Evolutionary conservation across 2,329 filamentous ascomycete genomes (phyloP).

Genomic region (Tolypocladium inflatum): DNA sequence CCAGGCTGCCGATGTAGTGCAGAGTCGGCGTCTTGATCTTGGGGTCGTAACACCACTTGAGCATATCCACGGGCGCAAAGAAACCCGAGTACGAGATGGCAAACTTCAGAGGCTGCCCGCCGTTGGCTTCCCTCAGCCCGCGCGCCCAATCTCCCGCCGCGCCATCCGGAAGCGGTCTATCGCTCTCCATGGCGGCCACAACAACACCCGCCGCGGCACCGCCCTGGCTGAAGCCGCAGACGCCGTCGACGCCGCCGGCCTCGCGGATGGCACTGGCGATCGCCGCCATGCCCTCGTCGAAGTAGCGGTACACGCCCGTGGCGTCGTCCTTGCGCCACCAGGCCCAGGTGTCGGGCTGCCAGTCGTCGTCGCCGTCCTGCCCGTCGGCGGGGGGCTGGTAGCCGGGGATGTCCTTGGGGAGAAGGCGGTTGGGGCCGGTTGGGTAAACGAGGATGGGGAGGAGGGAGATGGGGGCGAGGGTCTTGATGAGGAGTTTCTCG

Average conservation of each 20-base stretch:
- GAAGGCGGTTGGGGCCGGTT: slow-evolving; percentile 56
- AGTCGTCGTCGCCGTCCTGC: slow-evolving; percentile 29
- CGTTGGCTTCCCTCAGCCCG: slow-evolving; percentile 39
- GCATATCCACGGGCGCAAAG: slow-evolving; percentile 48
- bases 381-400: slow-evolving; percentile 38
- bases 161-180: slow-evolving; percentile 15
- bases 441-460: slow-evolving; percentile 54
- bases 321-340: slow-evolving; percentile 73
- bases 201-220: slow-evolving; percentile 64
- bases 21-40: slow-evolving; percentile 66
- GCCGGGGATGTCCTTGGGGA: slow-evolving; percentile 58
- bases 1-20: slow-evolving; percentile 75
- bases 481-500: slow-evolving; percentile 69
- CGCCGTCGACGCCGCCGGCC: slow-evolving; percentile 63
- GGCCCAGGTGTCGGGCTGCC: slow-evolving; percentile 59
- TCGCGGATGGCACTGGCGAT: slow-evolving; percentile 54
- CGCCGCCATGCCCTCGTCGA: slow-evolving; percentile 57
- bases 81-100: slow-evolving; percentile 73
- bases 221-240: slow-evolving; percentile 77
- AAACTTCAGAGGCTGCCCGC: slow-evolving; percentile 49
- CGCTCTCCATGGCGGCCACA: slow-evolving; percentile 57
- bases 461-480: slow-evolving; percentile 51
- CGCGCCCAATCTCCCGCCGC: slow-evolving; percentile 30
- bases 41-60: slow-evolving; percentile 61
- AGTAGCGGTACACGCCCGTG: slow-evolving; percentile 51